phyloP scores from a whole-genome alignment of 169 alveolate species.

The Eimeria acervulina region DNA sequence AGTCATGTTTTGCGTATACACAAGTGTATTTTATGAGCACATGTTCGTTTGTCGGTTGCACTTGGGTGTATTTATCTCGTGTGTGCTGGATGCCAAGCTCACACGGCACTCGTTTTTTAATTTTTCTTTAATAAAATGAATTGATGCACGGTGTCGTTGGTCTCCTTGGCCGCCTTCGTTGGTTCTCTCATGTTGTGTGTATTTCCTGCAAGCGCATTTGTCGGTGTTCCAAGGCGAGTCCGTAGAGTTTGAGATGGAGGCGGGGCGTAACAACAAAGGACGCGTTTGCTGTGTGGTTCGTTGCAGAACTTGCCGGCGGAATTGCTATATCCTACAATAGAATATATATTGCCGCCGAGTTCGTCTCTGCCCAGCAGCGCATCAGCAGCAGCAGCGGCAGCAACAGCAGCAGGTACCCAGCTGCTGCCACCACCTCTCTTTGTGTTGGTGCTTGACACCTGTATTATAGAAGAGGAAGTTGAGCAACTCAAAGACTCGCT shows the following conservation, averaged over 20 bases:
- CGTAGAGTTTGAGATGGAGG: neutral
- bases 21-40: too few relatives aligned
- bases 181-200: neutral
- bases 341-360: slow-evolving; percentile 96
- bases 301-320: slow-evolving; percentile 97
- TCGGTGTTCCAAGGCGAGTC: neutral
- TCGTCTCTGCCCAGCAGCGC: slow-evolving; percentile 53
- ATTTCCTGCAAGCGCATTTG: neutral
- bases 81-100: neutral
- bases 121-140: neutral
- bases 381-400: slow-evolving; percentile 67
- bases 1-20: neutral
- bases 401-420: slow-evolving; percentile 49
- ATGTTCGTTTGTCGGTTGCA: neutral
- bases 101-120: neutral
- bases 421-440: slow-evolving; percentile 95
- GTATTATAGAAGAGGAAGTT: slow-evolving; percentile 96
- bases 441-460: slow-evolving; percentile 97
- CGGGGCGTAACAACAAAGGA: neutral
- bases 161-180: neutral
- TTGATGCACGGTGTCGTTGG: neutral
- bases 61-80: neutral
- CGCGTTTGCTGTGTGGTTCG: neutral
- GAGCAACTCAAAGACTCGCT: slow-evolving; percentile 98
- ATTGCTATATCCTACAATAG: slow-evolving; percentile 97